Base-by-base conservation (phyloP, 352 stramenopile genomes). In the Thraustotheca clavata region DNA sequence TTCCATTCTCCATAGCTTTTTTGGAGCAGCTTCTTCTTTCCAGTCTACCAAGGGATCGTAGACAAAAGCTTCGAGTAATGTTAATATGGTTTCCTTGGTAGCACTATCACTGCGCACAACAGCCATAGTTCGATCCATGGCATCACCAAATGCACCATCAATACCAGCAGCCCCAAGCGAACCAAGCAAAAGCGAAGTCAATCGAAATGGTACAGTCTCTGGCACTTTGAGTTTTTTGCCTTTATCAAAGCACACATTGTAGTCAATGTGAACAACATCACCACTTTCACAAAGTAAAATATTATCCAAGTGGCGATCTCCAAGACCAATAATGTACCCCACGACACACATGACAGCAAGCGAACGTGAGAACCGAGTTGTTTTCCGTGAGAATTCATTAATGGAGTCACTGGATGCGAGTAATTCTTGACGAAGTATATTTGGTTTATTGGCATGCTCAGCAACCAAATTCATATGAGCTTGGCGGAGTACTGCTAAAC, bases 201-300 rank as follows among this genome's bases (percentile, higher is more conserved):
- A 63, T 20, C 90, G 86, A 52, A 97, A 97, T 8, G 89, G 90
- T 20, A 97, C 90, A 32, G 93, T 66, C 67, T 97, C 90, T 5
- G 90, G 89, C 6, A 94, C 86, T 60, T 94, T 94, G 0, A 97
- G 74, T 49, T 74, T 85, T 33, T 71, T 70, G 2, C 89, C 90
- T 59, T 89, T 91, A 62, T 97, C 90, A 52, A 97, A 97, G 57
- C 85, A 96, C 6, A 97, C 78, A 43, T 94, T 96, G 73, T 96
- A 94, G 66, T 97, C 90, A 38, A 97, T 97, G 61, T 97, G 89
- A 8, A 96, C 76, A 11, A 97, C 67, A 32, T 95, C 81, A 1
- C 87, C 88, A 26, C 69, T 89, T 29, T 9, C 84, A 39, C 89
- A 91, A 16, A 96, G 49, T 41, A 97, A 62, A 36, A 97, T 93